Evolutionary conservation across 352 stramenopile species (phyloP), one percentile per base, ranked within the genome.

Genomic region (Thalassiosira mediterranea): DNA sequence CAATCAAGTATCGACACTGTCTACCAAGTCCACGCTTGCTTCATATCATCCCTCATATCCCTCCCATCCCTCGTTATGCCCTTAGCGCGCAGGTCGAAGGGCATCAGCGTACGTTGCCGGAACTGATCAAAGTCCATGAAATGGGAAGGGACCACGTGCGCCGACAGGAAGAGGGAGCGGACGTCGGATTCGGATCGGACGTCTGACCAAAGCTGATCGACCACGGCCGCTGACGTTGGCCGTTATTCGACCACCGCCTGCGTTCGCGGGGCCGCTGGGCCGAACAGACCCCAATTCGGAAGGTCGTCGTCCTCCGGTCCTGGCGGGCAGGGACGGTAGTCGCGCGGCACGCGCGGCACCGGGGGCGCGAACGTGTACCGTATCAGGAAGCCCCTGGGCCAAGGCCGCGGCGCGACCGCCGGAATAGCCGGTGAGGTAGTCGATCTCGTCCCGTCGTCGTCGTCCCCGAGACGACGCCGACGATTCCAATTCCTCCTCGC

Each of bases 121-220:
- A 90, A 88, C 34, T 86, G 64, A 28, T 70, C 51, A 23, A 87
- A 72, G n/a, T 34, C 23, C 34, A 83, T 87, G 47, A 76, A 62
- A 4, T 60, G 58, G 47, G 75, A 62, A 4, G 66, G 58, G 59
- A 88, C 51, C 11, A 88, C 77, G 61, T 90, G 83, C 7, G 72
- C 80, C 21, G 71, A 84, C 7, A 90, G 48, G 25, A 44, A 63
- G 34, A 88, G 73, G 7, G 74, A 86, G 19, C 76, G 53, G 11
- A 85, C 42, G 61, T 76, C 59, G 23, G 57, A 32, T 46, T 80
- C 71, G 13, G 61, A 48, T 23, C 37, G 37, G 7, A 75, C 63
- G 62, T 61, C 64, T 10, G 75, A 52, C 71, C 71, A 80, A 7
- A 80, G 47, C 34, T 75, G 67, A 61, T 68, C 62, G 23, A 78